A percentile compares a stretch with the other conserved stretches of the same genome.
Evolutionary conservation across 1,284 basidiomycete species (phyloP).

Genomic region (Vanrija humicola): DNA sequence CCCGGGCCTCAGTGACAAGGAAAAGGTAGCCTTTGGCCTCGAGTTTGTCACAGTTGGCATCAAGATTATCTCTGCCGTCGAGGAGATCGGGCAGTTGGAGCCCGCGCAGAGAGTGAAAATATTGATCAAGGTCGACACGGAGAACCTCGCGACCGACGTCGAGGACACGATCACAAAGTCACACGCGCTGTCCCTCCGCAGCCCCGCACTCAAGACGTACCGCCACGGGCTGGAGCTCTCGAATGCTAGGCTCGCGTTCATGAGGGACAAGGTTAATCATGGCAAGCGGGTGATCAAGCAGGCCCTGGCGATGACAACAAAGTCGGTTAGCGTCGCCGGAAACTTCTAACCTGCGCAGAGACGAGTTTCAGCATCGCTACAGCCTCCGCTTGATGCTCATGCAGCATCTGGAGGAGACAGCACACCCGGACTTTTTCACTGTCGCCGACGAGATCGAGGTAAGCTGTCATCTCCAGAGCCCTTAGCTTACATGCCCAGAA

Average conservation of each 20-base stretch:
- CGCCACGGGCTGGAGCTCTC: conserved; percentile 26
- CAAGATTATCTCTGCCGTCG: conserved; percentile 22
- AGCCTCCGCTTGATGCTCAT: conserved; percentile 27
- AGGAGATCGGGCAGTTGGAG: conserved; percentile 6
- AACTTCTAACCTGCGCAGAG: conserved; percentile 3
- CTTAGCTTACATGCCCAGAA: conserved; percentile 11
- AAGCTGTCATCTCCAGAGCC: background rate
- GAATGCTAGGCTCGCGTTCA: conserved; percentile 22
- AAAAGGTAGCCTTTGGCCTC: conserved; percentile 32
- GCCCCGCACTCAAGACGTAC: conserved; percentile 18
- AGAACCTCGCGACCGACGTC: conserved; percentile 21
- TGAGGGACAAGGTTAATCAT: conserved; percentile 23
- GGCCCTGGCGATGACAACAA: conserved; percentile 11
- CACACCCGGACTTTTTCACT: conserved; percentile 21
- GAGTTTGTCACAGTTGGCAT: conserved; percentile 33
- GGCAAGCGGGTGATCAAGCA: conserved; percentile 27
- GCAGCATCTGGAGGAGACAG: conserved; percentile 15
- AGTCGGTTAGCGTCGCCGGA: conserved; percentile 5
- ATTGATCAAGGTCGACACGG: conserved; percentile 9
- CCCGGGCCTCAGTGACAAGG: conserved; percentile 25
- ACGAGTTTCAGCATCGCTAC: conserved; percentile 26
- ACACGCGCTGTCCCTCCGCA: conserved; percentile 12
- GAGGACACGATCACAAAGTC: conserved; percentile 21
- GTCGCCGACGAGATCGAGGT: conserved; percentile 26
- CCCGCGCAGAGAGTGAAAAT: background rate